Base-by-base conservation (phyloP, 176 grass and related monocot genomes). In the Lolium perenne region DNA sequence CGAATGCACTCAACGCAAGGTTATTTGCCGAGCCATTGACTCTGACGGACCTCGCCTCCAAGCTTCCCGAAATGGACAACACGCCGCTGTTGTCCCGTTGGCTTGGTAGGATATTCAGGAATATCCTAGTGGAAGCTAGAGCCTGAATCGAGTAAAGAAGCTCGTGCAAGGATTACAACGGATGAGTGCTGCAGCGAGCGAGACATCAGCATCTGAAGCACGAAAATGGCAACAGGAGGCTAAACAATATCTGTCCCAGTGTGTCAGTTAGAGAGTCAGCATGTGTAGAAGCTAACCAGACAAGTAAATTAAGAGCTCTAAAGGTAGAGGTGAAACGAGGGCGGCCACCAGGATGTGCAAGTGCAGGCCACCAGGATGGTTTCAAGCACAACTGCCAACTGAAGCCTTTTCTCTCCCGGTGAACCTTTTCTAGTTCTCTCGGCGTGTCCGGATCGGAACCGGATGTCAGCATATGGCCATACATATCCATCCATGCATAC, bases 1-100 rank as follows among this genome's bases (percentile, higher is more conserved):
- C 8, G 0, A 82, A 82, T 71, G 63, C 88, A 86, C 88, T 86
- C 84, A 72, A 90, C 63, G 8, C 16, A 0, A 41, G 45, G 29
- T 21, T 26, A 84, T 49, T 84, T 7, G 81, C 29, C 7, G 7
- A 53, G 26, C 1, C 6, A 53, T 83, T 71, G 62, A 65, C 72
- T 29, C 29, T 29, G 29, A 29, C 1, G 29, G 29, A 29, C 29
- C 29, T 29, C 0, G 10, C 6, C 41, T 18, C 25, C 26, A 69
- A 60, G 22, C 83, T 77, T 89, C 2, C 61, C 23, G 78, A 81
- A 85, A 41, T 41, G 40, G 40, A 41, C 40, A 41, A 41, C 40
- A 41, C 40, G 40, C 41, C 41, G 41, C 41, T 35, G 32, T 35
- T 35, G 32, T 35, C 32, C 32, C 32, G 32, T 35, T 35, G 1